Evolutionary conservation across 148 eudicot genomes (phyloP).

Genomic region (Selenicereus undatus): DNA sequence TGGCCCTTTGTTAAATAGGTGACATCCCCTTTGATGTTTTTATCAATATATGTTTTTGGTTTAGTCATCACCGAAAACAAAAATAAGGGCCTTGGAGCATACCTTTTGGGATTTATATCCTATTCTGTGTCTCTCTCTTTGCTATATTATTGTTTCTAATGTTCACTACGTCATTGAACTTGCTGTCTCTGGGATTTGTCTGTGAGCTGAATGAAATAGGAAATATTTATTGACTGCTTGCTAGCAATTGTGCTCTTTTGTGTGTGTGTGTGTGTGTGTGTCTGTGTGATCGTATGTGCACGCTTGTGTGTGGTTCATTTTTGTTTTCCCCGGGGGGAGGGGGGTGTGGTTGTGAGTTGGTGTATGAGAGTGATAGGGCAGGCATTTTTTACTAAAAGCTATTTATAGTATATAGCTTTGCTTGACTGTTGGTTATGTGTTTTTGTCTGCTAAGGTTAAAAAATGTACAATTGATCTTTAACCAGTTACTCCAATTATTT

Average conservation of each 20-base stretch:
- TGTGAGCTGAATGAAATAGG: background rate
- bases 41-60: too few relatives aligned
- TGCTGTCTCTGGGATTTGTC: background rate
- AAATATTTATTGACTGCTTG: background rate
- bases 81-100: background rate
- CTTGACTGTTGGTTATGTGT: background rate
- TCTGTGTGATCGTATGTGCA: too few relatives aligned
- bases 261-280: too few relatives aligned
- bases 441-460: background rate
- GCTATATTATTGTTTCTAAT: background rate
- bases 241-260: background rate
- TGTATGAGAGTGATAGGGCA: too few relatives aligned
- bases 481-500: constrained; percentile 8
- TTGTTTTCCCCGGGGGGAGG: too few relatives aligned
- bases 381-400: background rate
- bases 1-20: too few relatives aligned
- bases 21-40: too few relatives aligned
- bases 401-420: background rate
- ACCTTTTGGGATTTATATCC: background rate
- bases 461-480: background rate
- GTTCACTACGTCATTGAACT: background rate
- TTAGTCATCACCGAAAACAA: background rate
- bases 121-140: background rate
- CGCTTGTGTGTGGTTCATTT: too few relatives aligned
- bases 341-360: too few relatives aligned